Conservation (phyloP, 805 yeast genomes). For the Teunomyces tritomae region DNA sequence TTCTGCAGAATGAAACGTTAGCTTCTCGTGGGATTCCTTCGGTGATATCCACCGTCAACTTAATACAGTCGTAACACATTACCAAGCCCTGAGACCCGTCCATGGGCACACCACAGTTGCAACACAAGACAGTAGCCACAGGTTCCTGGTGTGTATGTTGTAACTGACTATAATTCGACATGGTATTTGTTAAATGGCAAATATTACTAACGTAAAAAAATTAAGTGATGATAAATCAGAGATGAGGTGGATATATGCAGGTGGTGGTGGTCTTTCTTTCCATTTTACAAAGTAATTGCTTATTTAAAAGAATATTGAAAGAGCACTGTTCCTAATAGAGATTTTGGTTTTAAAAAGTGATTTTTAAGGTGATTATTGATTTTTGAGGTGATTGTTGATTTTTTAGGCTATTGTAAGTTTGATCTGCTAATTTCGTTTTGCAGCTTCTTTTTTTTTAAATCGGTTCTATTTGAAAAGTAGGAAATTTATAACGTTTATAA, state of each 20-base stretch:
- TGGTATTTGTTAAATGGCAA: constrained; percentile 11
- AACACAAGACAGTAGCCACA: constrained; percentile 86
- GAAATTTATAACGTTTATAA: no score
- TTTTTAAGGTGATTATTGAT: no score
- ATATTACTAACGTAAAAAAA: constrained; percentile 1
- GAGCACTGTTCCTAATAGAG: no score
- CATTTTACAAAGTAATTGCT: no score
- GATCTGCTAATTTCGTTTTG: no score
- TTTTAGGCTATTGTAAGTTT: no score
- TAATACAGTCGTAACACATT: constrained; percentile 97
- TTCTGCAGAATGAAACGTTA: constrained; percentile 88
- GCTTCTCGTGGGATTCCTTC: constrained; percentile 92
- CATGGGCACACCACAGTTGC: constrained; percentile 98
- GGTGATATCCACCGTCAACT: constrained; percentile 88
- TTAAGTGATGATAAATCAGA: neutral
- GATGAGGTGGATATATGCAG: constrained; percentile 1
- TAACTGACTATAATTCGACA: constrained; percentile 50
- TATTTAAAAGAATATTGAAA: no score
- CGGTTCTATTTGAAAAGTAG: no score
- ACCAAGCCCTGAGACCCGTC: constrained; percentile 92
- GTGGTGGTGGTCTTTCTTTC: neutral
- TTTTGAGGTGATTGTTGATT: no score
- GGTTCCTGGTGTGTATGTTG: constrained; percentile 29
- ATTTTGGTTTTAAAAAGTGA: no score
- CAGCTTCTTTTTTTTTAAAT: no score